A percentile compares a stretch with the other conserved stretches of the same genome.
Conservation (phyloP, 106 monocot genomes). For the Platanthera zijinensis region DNA sequence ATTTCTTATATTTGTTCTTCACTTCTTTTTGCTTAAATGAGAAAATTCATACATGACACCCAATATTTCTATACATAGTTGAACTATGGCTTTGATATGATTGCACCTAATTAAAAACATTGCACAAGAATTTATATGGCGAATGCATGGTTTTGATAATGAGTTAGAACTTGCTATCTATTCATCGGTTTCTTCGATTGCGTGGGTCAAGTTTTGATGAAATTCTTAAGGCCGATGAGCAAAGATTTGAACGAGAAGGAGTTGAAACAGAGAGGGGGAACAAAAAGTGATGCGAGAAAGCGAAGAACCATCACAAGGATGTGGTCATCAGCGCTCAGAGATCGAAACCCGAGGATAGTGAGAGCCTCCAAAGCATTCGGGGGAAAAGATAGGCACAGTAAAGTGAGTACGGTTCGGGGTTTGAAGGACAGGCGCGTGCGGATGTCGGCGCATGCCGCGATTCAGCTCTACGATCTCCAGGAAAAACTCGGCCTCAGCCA, state of each 20-base stretch:
- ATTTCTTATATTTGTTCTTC: too few species aligned
- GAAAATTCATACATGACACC: too few species aligned
- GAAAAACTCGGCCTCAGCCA: slow-evolving; percentile 69
- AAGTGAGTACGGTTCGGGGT: slow-evolving; percentile 64
- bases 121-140: not conserved
- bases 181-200: not conserved
- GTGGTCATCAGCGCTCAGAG: slow-evolving; percentile 16
- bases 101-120: too few species aligned
- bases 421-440: slow-evolving; percentile 60
- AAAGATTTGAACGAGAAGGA: slow-evolving; percentile 16
- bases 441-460: slow-evolving; percentile 72
- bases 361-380: slow-evolving; percentile 57
- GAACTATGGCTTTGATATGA: not conserved
- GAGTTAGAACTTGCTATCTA: not conserved
- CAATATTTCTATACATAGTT: not conserved
- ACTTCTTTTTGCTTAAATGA: too few species aligned
- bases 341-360: slow-evolving; percentile 50
- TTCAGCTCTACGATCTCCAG: slow-evolving; percentile 87
- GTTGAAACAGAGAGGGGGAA: not conserved
- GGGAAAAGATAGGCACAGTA: slow-evolving; percentile 84
- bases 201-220: not conserved
- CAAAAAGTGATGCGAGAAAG: slow-evolving; percentile 10
- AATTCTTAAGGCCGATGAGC: slow-evolving; percentile 1
- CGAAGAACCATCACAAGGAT: slow-evolving; percentile 22
- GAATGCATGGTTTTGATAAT: not conserved